Percentiles rank a stretch among this genome's conserved stretches.
These are phyloP conservation scores for Dictyostelium firmibasis DNA, from an alignment of 78 protist species.

Conservation along the genomic window DNA sequence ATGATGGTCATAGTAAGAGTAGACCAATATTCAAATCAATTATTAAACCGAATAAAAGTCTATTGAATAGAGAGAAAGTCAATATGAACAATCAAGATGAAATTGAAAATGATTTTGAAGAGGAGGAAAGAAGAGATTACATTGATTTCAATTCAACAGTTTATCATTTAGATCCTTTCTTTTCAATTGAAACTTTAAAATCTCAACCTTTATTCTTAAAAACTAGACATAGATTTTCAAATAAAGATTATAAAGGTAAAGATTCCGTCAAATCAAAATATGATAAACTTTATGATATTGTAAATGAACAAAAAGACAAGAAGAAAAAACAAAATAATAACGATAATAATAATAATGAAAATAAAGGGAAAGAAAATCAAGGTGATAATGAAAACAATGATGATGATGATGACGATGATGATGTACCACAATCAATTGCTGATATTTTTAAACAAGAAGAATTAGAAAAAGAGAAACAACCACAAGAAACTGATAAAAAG, in stretches of 20 bases:
- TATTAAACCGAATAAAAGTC: background rate
- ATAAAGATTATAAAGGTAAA: background rate
- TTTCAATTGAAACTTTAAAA: background rate
- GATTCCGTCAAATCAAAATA: background rate
- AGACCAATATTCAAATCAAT: background rate
- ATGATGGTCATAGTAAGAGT: background rate
- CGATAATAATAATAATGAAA: background rate
- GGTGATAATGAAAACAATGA: background rate
- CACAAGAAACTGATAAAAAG: background rate
- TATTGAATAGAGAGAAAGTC: background rate
- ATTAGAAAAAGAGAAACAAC: background rate
- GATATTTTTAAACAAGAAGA: background rate
- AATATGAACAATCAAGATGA: background rate
- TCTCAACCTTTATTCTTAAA: constrained; percentile 4
- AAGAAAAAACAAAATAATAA: background rate
- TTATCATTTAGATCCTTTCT: constrained; percentile 22
- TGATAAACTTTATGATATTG: background rate
- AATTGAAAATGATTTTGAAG: background rate
- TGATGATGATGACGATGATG: background rate
- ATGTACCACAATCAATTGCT: background rate
- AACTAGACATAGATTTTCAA: background rate
- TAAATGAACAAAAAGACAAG: background rate
- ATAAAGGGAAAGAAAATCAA: background rate
- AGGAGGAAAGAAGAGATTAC: background rate
- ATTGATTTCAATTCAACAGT: background rate